Percentiles rank a stretch among this genome's conserved stretches.
Evolutionary conservation across 139 green algal genomes (phyloP).

Genomic region (Parachlorella kessleri): DNA sequence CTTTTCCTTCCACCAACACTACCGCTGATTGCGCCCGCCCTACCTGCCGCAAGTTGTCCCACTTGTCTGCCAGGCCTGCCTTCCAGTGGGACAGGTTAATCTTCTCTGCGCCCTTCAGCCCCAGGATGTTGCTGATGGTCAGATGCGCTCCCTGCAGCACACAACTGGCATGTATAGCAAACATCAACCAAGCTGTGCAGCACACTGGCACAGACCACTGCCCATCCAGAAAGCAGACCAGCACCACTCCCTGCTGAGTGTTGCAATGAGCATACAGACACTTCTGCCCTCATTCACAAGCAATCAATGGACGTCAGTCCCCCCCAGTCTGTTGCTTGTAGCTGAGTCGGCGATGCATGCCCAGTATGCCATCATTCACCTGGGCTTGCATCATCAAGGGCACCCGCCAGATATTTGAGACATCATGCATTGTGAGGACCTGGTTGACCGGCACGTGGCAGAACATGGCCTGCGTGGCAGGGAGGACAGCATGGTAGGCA

Average conservation of each 20-base stretch:
- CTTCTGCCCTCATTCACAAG: too few species aligned
- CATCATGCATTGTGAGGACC: slow-evolving; percentile 96
- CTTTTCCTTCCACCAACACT: background rate
- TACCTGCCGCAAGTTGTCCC: slow-evolving; percentile 62
- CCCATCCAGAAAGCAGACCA: too few species aligned
- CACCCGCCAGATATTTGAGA: slow-evolving; percentile 99
- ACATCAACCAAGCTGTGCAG: too few species aligned
- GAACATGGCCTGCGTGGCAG: slow-evolving; percentile 82
- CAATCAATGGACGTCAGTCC: too few species aligned
- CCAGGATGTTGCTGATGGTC: slow-evolving; percentile 76
- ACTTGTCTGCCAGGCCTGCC: slow-evolving; percentile 75
- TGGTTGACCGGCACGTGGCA: slow-evolving; percentile 87
- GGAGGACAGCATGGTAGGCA: background rate
- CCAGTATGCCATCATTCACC: too few species aligned
- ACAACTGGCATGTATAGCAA: too few species aligned
- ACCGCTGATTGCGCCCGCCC: background rate
- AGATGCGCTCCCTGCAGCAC: slow-evolving; percentile 82
- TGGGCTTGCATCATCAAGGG: slow-evolving; percentile 79
- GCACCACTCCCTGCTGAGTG: too few species aligned
- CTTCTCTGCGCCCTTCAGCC: slow-evolving; percentile 46
- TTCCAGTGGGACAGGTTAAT: slow-evolving; percentile 78
- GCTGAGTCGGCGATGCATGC: too few species aligned
- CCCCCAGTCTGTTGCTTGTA: too few species aligned
- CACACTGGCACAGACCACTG: too few species aligned
- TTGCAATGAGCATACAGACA: too few species aligned